These are phyloP conservation scores for Ophiostoma angusticollis DNA, from an alignment of 2,329 filamentous ascomycete species.

Conservation along the genomic window DNA sequence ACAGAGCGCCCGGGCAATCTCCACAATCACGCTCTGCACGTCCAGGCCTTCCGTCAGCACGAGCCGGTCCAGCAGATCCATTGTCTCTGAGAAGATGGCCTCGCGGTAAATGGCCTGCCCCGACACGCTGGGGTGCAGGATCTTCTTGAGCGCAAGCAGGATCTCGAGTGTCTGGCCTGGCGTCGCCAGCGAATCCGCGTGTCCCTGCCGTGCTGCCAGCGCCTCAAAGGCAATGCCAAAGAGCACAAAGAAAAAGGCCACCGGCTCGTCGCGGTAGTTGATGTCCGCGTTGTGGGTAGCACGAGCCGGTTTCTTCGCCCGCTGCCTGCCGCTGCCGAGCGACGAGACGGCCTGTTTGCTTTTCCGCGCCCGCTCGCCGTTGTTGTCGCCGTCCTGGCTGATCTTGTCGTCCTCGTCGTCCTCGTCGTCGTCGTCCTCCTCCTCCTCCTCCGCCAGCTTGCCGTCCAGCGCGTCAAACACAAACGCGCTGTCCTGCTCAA, in stretches of 20 bases:
- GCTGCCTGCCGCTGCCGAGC: constrained; percentile 20
- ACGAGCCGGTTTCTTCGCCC: constrained; percentile 39
- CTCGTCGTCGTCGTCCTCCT: background rate
- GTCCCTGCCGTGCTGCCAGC: constrained; percentile 64
- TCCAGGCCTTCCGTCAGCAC: constrained; percentile 82
- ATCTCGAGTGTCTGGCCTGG: constrained; percentile 73
- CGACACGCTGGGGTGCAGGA: constrained; percentile 83
- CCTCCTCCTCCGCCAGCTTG: constrained; percentile 45
- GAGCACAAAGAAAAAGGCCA: constrained; percentile 97
- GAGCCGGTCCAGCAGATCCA: constrained; percentile 86
- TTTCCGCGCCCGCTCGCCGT: background rate
- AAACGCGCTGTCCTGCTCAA: constrained; percentile 94
- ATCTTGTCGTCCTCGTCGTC: background rate
- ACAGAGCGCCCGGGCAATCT: constrained; percentile 83
- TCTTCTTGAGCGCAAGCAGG: constrained; percentile 83
- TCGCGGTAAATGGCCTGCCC: constrained; percentile 95
- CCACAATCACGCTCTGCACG: constrained; percentile 84
- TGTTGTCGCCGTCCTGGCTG: background rate
- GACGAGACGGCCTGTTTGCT: background rate
- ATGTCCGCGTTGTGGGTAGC: constrained; percentile 47
- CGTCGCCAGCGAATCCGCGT: constrained; percentile 52
- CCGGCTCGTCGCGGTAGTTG: constrained; percentile 94
- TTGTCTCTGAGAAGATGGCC: constrained; percentile 90
- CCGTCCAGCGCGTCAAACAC: constrained; percentile 95
- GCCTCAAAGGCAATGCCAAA: constrained; percentile 96